A percentile compares a stretch with the other conserved stretches of the same genome.
Evolutionary conservation across 371 early-diverging fungal species (phyloP).

Genomic region (Sporodiniella umbellata): DNA sequence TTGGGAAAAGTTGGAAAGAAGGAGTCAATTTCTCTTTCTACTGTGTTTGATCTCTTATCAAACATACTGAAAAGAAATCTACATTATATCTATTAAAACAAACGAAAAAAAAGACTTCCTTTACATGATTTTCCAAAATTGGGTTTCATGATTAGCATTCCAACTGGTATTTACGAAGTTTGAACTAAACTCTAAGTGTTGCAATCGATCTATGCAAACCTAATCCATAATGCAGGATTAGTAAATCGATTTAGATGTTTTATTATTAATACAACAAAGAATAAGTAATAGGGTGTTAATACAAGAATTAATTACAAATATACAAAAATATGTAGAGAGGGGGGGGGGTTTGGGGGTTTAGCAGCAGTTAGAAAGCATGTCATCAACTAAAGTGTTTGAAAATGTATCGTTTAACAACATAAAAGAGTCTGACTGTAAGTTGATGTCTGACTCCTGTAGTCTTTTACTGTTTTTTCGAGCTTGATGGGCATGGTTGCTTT

Average conservation of each 20-base stretch:
- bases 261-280: no score
- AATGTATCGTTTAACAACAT: background rate
- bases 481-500: constrained; percentile 19
- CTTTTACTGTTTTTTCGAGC: constrained; percentile 2
- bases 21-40: background rate
- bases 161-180: no score
- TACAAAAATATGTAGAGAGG: background rate
- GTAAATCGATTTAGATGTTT: no score
- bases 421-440: background rate
- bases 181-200: no score
- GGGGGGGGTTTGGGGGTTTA: background rate
- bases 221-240: no score
- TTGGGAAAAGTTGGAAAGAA: background rate
- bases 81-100: no score
- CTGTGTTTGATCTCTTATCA: background rate
- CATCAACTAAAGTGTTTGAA: background rate
- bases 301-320: constrained; percentile 7
- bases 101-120: no score
- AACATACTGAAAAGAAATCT: background rate
- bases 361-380: background rate
- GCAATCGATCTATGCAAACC: no score
- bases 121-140: no score
- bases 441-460: background rate
- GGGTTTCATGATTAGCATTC: no score
- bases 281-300: background rate